Conservation (phyloP, 1,284 basidiomycete genomes). For the Paramarasmius palmivorus region DNA sequence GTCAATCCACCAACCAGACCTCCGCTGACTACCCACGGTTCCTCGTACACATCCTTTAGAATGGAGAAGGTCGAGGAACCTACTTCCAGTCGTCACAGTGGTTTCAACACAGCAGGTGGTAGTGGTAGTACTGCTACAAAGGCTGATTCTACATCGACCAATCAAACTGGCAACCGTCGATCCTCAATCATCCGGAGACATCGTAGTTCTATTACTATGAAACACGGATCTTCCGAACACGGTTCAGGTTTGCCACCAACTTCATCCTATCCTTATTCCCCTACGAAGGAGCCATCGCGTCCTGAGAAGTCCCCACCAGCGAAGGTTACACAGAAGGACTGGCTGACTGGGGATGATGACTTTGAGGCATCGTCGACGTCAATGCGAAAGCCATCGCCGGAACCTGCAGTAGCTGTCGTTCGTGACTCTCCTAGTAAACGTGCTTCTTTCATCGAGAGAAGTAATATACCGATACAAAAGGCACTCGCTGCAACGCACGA, state of each 20-base stretch:
- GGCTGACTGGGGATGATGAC: constrained; percentile 70
- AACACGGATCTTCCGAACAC: constrained; percentile 19
- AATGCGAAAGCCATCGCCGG: constrained; percentile 24
- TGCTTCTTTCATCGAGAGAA: constrained; percentile 62
- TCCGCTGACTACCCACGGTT: background rate
- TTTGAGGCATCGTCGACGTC: constrained; percentile 30
- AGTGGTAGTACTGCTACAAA: too few species aligned
- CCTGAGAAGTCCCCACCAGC: constrained; percentile 1
- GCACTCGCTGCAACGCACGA: constrained; percentile 45
- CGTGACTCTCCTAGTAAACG: constrained; percentile 72
- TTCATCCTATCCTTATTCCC: constrained; percentile 4
- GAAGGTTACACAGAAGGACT: constrained; percentile 43
- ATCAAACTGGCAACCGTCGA: constrained; percentile 13
- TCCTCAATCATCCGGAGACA: constrained; percentile 42
- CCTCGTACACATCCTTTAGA: background rate
- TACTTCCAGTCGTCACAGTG: background rate
- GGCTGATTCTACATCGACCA: constrained; percentile 7
- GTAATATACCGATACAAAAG: constrained; percentile 47
- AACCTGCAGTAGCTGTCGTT: constrained; percentile 44
- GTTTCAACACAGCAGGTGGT: background rate
- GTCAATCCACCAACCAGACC: background rate
- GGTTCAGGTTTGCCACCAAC: constrained; percentile 2
- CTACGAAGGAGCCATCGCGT: background rate
- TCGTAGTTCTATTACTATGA: constrained; percentile 40
- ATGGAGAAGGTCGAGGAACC: background rate